Evolutionary conservation across 176 grass and related monocot species (phyloP), one percentile per base, ranked within the genome.

Genomic region (Carex cristatella): DNA sequence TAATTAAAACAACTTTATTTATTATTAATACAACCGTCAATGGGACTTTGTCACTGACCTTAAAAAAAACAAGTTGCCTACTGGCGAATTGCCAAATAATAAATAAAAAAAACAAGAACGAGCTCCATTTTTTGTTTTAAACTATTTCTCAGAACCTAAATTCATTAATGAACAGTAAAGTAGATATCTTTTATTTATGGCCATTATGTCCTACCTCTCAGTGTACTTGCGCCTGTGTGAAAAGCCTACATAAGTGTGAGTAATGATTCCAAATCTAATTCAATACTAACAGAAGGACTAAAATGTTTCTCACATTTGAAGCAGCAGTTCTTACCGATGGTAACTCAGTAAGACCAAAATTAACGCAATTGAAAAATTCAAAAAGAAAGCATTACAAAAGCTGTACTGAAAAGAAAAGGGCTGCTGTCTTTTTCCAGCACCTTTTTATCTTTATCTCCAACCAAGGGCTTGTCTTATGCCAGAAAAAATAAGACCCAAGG

Each of bases 401-500:
- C 3, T 83, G 61, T 42, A 67, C 30, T 51, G n/a, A 18, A 83
- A 27, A 55, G 4, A 65, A 55, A 33, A 67, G 28, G 13, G 69
- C 40, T 46, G 46, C 76, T 19, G 32, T 79, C 7, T 14, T 11
- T 58, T 23, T 56, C 33, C 5, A 48, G 23, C 16, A 10, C 40
- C 16, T 68, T 83, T 55, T 51, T 62, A 38, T 83, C 58, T 54
- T 23, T 84, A 99, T 91, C 86, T 92, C 96, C 96, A 99, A 85
- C 91, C 90, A 19, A 95, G 89, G 13, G 90, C 90, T 68, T 94
- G 96, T 58, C 90, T 88, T 71, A 94, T 95, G 72, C 96, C 96
- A 79, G 79, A 92, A 65, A 95, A 99, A 84, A 99, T 99, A 30
- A 94, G 93, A 48, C 96, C 91, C 78, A 99, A 78, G n/a, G 93